Conservation (phyloP, 306 rosid genomes). For the Cucumis hystrix region DNA sequence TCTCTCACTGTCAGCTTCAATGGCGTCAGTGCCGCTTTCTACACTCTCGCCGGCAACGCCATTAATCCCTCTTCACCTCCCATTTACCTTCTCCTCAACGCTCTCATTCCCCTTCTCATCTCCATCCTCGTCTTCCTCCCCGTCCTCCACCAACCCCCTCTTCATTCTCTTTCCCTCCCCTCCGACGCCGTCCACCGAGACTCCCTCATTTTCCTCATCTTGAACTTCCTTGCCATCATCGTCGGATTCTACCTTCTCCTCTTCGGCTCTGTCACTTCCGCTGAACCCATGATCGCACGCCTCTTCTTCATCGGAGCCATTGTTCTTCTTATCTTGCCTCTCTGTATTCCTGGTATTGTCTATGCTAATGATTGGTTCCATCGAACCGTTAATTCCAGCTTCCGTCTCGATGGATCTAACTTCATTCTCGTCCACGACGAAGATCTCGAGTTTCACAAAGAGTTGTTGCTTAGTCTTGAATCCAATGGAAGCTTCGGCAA, state of each 20-base stretch:
- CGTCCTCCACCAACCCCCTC: constrained; percentile 64
- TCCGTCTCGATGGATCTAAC: constrained; percentile 36
- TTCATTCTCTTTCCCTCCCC: constrained; percentile 51
- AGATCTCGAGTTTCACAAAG: constrained; percentile 90
- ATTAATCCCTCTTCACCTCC: constrained; percentile 47
- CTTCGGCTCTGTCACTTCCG: constrained; percentile 34
- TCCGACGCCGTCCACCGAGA: constrained; percentile 46
- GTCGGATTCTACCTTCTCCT: constrained; percentile 76
- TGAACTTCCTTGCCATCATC: constrained; percentile 60
- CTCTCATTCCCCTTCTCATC: constrained; percentile 56
- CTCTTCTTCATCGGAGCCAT: constrained; percentile 56
- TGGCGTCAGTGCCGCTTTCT: constrained; percentile 93
- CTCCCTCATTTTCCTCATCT: constrained; percentile 53
- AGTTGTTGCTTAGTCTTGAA: constrained; percentile 43
- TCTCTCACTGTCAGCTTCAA: constrained; percentile 91
- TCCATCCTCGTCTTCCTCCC: constrained; percentile 57
- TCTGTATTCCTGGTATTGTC: constrained; percentile 62
- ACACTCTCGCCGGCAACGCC: constrained; percentile 70
- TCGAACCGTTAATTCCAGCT: constrained; percentile 32
- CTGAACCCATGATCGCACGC: constrained; percentile 25
- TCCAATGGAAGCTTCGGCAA: constrained; percentile 18
- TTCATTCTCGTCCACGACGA: constrained; percentile 68
- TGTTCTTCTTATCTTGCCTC: constrained; percentile 46
- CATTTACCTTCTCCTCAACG: constrained; percentile 54
- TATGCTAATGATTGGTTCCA: constrained; percentile 64